Evolutionary conservation across 352 stramenopile genomes (phyloP), one percentile per base, ranked within the genome.

Genomic region (Phytopythium sindhum): DNA sequence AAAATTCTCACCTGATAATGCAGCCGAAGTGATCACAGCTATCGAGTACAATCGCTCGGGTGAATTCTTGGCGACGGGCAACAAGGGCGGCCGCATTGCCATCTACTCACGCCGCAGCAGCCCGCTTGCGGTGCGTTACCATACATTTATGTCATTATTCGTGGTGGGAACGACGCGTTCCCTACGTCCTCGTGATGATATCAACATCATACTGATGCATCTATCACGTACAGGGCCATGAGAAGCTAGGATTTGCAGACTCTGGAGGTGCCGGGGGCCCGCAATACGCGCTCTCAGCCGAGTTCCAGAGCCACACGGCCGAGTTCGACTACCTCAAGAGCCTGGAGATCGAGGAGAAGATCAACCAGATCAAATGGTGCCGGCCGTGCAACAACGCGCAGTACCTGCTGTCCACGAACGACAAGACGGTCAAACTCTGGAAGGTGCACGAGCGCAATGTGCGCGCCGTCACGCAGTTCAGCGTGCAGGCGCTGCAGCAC

Each of bases 381-480:
- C 75, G 80, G n/a, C 72, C 81, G 11, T 88, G 80, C 45, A 96
- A 92, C 70, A 91, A 95, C 57, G 85, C 91, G n/a, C 77, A 96
- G 51, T 98, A 97, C 58, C 67, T 99, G 47, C 81, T 99, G 44
- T 95, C 89, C 14, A 98, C 96, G 23, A 99, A 99, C 74, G 95
- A 99, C 80, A 99, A 99, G 78, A 99, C 96, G 33, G 97, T 99
- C 67, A 99, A 99, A 75, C 75, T 99, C 28, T 99, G 96, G 96
- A 97, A 97, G 58, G 68, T 98, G 39, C 76, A 90, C 65, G 84
- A 93, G 71, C 83, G 84, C 51, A 88, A 83, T 31, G 83, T 95
- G 31, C 74, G 77, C 52, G 81, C 90, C 57, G 76, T 93, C 57
- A 90, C 83, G 44, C 82, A 88, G 65, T 93, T 82, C 74, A 89